Evolutionary conservation across 768 basidiomycete species (phyloP), one percentile per base, ranked within the genome.

Genomic region (Suillus hirtellus): DNA sequence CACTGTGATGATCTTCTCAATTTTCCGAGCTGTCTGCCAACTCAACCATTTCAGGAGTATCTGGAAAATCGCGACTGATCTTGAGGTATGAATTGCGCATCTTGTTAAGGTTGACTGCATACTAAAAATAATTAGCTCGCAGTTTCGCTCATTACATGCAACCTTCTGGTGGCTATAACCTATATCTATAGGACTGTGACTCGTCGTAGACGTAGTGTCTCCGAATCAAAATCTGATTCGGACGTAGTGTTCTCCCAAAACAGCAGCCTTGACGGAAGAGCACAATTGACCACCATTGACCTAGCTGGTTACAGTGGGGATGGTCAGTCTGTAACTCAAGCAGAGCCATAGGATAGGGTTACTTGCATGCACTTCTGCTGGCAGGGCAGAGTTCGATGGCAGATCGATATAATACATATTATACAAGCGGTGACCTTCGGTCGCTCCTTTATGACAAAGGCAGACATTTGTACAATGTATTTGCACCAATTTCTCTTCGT

Each of bases 1-100:
- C 62, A 71, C 81, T 59, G 84, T 83, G 7, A 84, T 80, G 9
- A 67, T 81, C 43, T 78, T 78, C 56, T 77, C 75, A 59, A 69
- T 75, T 14, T 79, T 84, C 2, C 84, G 84, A 54, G 80, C 80
- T 0, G 69, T 60, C 4, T 74, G 73, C 35, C 77, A 79, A 65
- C 79, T 86, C 59, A 70, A 80, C 24, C 66, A 54, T 1, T 27
- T 52, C 9, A 8, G 54, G 10, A 67, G 65, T 21, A 43, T 56
- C 24, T 61, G 46, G 34, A 68, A 61, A 0, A n/a, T 60, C 19
- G 72, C 79, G 0, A 82, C 79, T 4, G 63, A 82, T 10, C 73
- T 82, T 21, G 84, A 85, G 78, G 81, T 81, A 66, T 40, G 73
- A 24, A 35, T 21, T 6, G 4, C 24, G 11, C 38, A 37, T n/a